A percentile compares a stretch with the other conserved stretches of the same genome.
These are phyloP conservation scores for Dicorynia guianensis DNA, from an alignment of 306 rosid species.

Conservation along the genomic window DNA sequence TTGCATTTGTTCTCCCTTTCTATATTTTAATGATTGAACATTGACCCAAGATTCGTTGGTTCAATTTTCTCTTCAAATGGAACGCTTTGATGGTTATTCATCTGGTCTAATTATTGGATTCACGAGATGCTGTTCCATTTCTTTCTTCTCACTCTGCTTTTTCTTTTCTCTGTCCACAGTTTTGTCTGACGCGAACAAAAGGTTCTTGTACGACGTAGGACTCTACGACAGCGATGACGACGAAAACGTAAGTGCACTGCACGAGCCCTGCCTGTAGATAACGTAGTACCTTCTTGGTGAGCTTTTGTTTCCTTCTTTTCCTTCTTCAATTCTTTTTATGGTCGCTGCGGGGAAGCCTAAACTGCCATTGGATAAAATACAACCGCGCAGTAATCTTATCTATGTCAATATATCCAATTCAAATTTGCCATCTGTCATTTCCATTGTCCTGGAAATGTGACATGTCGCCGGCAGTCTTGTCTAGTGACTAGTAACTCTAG, in stretches of 20 bases:
- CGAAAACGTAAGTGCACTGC: constrained; percentile 67
- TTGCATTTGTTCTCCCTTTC: neutral
- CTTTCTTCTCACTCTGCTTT: neutral
- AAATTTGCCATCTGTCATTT: neutral
- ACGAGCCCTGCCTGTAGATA: too few relatives aligned
- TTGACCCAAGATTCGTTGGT: constrained; percentile 26
- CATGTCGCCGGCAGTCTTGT: neutral
- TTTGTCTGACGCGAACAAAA: constrained; percentile 81
- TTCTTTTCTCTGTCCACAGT: constrained; percentile 49
- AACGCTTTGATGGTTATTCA: neutral
- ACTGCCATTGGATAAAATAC: neutral
- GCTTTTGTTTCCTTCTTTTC: neutral
- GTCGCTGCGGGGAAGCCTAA: neutral
- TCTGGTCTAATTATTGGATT: constrained; percentile 19
- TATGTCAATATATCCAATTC: neutral
- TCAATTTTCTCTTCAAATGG: neutral
- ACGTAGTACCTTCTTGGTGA: neutral
- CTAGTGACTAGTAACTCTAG: too few relatives aligned
- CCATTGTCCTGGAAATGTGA: neutral
- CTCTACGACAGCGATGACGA: constrained; percentile 89
- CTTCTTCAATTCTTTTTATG: neutral
- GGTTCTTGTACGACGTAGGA: constrained; percentile 92
- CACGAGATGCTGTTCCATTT: constrained; percentile 8
- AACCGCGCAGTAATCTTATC: neutral
- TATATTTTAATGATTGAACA: neutral